phyloP scores from a whole-genome alignment of 768 basidiomycete species.

The Inosperma sp. region DNA sequence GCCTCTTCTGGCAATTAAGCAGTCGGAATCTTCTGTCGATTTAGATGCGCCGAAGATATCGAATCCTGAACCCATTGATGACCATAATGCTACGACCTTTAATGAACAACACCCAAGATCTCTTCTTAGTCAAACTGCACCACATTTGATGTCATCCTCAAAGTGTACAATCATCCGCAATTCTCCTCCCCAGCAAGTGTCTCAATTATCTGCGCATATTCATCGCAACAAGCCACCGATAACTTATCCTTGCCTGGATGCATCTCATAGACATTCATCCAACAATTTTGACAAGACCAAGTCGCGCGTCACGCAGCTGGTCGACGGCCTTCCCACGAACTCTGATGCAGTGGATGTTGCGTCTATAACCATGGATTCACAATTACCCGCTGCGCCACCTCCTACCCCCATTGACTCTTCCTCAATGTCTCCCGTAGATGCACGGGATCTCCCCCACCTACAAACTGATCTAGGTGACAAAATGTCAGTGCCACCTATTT shows the following conservation, averaged over 20 bases:
- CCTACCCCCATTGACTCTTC: conserved; percentile 36
- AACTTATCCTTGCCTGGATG: conserved; percentile 24
- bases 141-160: conserved; percentile 30
- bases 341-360: conserved; percentile 15
- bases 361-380: conserved; percentile 27
- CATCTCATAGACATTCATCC: conserved; percentile 19
- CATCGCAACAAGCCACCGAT: conserved; percentile 30
- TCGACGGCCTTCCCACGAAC: conserved; percentile 16
- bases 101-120: conserved; percentile 37
- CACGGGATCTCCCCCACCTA: conserved; percentile 22
- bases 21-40: conserved; percentile 22
- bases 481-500: conserved; percentile 43
- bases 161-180: conserved; percentile 26
- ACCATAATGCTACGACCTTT: conserved; percentile 11
- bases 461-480: conserved; percentile 19
- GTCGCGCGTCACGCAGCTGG: conserved; percentile 19
- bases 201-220: conserved; percentile 41
- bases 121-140: conserved; percentile 63
- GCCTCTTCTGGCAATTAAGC: conserved; percentile 25
- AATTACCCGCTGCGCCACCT: conserved; percentile 31
- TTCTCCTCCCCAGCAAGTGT: conserved; percentile 39
- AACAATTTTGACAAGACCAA: conserved; percentile 19
- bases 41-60: conserved; percentile 15
- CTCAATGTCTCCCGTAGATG: conserved; percentile 16
- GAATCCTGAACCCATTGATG: conserved; percentile 12